Evolutionary conservation across 2,329 filamentous ascomycete species (phyloP).

Genomic region (Mycogone perniciosa): DNA sequence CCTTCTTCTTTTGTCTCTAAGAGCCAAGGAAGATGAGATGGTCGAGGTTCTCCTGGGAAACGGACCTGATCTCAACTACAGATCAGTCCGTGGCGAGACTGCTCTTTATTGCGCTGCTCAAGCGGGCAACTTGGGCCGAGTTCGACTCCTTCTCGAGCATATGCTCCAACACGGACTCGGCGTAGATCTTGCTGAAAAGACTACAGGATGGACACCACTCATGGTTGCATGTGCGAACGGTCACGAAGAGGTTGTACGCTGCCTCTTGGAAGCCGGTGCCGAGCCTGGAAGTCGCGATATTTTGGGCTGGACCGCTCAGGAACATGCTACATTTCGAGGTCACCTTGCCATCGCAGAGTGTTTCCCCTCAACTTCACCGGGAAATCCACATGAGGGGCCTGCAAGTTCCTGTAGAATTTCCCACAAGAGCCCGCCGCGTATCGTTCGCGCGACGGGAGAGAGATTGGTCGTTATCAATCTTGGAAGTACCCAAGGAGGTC

Average conservation of each 20-base stretch:
- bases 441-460: not conserved
- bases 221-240: slow-evolving; percentile 25
- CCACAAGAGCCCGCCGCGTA: not conserved
- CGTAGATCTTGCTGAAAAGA: slow-evolving; percentile 18
- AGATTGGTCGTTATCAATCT: slow-evolving; percentile 12
- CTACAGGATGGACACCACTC: slow-evolving; percentile 28
- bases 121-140: slow-evolving; percentile 11
- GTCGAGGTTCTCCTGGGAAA: not conserved
- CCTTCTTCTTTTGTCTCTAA: slow-evolving; percentile 6
- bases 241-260: slow-evolving; percentile 18
- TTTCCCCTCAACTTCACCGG: not conserved
- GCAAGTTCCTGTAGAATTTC: too few species aligned
- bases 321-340: slow-evolving; percentile 29
- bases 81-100: slow-evolving; percentile 15
- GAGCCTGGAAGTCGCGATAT: slow-evolving; percentile 18
- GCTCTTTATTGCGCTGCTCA: slow-evolving; percentile 22
- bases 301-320: slow-evolving; percentile 28
- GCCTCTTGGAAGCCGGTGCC: slow-evolving; percentile 23
- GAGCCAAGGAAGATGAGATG: not conserved
- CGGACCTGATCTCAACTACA: slow-evolving; percentile 6
- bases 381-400: not conserved
- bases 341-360: slow-evolving; percentile 23
- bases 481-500: slow-evolving; percentile 13
- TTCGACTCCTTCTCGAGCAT: slow-evolving; percentile 11
- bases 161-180: slow-evolving; percentile 6